phyloP scores from a whole-genome alignment of 1,284 basidiomycete genomes.

The Cutaneotrichosporon cutaneum region DNA sequence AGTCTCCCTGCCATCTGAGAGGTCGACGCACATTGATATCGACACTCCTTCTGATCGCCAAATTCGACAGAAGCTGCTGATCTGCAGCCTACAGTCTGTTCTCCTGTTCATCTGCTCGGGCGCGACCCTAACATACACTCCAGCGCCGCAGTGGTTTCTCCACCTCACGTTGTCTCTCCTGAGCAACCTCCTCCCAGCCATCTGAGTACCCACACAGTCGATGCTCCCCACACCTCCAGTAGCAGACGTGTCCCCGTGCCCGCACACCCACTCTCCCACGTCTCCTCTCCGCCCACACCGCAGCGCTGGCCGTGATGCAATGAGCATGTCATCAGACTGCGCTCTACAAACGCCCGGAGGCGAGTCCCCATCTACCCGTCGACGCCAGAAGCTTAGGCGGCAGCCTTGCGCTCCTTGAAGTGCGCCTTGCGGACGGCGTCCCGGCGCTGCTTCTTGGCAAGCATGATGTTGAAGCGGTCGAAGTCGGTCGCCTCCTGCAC shows the following conservation, averaged over 20 bases:
- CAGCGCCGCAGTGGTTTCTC: too few species aligned
- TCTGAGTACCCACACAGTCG: too few species aligned
- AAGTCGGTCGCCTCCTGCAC: slow-evolving; percentile 73
- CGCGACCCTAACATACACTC: too few species aligned
- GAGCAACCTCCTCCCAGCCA: too few species aligned
- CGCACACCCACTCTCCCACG: not conserved
- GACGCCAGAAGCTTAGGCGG: slow-evolving; percentile 36
- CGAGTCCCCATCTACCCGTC: slow-evolving; percentile 1
- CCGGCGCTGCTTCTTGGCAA: slow-evolving; percentile 59
- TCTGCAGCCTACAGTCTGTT: too few species aligned
- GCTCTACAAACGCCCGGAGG: slow-evolving; percentile 15
- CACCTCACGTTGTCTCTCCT: too few species aligned
- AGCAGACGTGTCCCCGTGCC: not conserved
- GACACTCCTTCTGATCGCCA: too few species aligned
- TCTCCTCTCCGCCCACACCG: not conserved
- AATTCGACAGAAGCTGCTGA: too few species aligned
- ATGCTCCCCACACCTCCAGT: too few species aligned
- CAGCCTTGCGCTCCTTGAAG: slow-evolving; percentile 56
- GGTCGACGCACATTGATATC: too few species aligned
- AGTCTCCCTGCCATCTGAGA: too few species aligned
- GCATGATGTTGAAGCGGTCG: slow-evolving; percentile 68
- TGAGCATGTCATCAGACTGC: slow-evolving; percentile 17
- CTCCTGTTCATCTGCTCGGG: too few species aligned
- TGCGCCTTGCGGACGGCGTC: slow-evolving; percentile 54
- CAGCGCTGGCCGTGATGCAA: slow-evolving; percentile 9